phyloP scores from a whole-genome alignment of 1,284 basidiomycete species.

The Cryptococcus sp. region DNA sequence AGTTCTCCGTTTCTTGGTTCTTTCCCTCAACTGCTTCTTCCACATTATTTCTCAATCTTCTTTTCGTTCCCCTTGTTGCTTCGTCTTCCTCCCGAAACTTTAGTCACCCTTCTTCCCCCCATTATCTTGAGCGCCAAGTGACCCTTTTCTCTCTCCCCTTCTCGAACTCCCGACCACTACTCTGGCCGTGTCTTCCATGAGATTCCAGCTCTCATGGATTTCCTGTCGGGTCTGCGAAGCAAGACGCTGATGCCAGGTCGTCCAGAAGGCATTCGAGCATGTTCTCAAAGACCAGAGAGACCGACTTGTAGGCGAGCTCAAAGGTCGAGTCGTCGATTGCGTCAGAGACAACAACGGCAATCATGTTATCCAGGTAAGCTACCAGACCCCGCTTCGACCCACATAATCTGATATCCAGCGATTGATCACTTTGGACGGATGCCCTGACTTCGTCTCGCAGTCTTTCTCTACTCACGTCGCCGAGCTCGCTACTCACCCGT shows the following conservation, averaged over 20 bases:
- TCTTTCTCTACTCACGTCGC: slow-evolving; percentile 79
- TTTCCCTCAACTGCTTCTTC: too few species aligned
- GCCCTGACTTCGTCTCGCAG: slow-evolving; percentile 69
- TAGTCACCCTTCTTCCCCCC: too few species aligned
- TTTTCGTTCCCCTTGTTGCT: too few species aligned
- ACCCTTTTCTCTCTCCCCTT: too few species aligned
- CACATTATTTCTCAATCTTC: too few species aligned
- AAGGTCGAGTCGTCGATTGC: slow-evolving; percentile 75
- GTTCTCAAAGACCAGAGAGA: slow-evolving; percentile 72
- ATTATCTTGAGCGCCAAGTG: too few species aligned
- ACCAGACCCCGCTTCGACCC: neutral
- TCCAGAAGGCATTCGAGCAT: slow-evolving; percentile 74
- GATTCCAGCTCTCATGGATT: too few species aligned
- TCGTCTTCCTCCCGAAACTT: too few species aligned
- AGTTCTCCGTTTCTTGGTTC: slow-evolving; percentile 9
- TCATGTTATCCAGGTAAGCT: slow-evolving; percentile 63
- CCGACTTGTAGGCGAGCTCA: slow-evolving; percentile 71
- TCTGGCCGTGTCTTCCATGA: too few species aligned
- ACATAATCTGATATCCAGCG: slow-evolving; percentile 15
- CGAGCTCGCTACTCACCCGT: slow-evolving; percentile 81
- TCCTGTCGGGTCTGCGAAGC: neutral
- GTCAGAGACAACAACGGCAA: slow-evolving; percentile 94
- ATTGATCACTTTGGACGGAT: slow-evolving; percentile 66
- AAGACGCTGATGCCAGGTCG: slow-evolving; percentile 21
- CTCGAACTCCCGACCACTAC: too few species aligned